These are phyloP conservation scores for Exophiala mesophila DNA, from an alignment of 2,329 filamentous ascomycete species.

Conservation along the genomic window DNA sequence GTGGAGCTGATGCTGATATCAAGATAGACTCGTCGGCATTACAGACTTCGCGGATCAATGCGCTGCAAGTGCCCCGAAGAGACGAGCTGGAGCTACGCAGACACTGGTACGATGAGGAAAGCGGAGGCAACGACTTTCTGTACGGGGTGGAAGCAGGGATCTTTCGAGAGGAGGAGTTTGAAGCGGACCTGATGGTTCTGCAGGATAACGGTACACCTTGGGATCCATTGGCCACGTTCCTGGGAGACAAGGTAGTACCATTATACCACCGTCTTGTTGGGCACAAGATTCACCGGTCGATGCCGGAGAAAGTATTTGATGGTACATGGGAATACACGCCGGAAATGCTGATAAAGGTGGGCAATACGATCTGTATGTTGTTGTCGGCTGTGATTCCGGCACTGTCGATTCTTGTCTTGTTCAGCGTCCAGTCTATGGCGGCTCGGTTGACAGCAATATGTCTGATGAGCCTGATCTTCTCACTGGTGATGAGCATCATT, in stretches of 20 bases:
- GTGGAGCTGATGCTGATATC: slow-evolving; percentile 10
- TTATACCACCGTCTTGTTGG: slow-evolving; percentile 22
- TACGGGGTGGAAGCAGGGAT: slow-evolving; percentile 23
- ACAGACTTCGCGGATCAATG: slow-evolving; percentile 21
- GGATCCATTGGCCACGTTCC: slow-evolving; percentile 20
- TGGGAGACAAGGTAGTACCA: slow-evolving; percentile 18
- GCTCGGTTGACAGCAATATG: slow-evolving; percentile 19
- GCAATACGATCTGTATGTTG: slow-evolving; percentile 22
- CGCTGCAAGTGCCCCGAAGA: slow-evolving; percentile 14
- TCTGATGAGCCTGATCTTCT: slow-evolving; percentile 23
- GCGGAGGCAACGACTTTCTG: slow-evolving; percentile 20
- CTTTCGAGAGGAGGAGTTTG: slow-evolving; percentile 15
- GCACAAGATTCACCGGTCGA: slow-evolving; percentile 21
- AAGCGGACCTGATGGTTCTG: slow-evolving; percentile 19
- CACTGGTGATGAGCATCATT: slow-evolving; percentile 23
- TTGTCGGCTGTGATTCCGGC: slow-evolving; percentile 23
- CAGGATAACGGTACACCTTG: slow-evolving; percentile 13
- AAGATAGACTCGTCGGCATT: slow-evolving; percentile 19
- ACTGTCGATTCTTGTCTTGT: slow-evolving; percentile 21
- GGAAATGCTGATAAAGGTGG: slow-evolving; percentile 19
- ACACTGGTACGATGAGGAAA: slow-evolving; percentile 24
- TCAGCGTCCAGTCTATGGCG: slow-evolving; percentile 20
- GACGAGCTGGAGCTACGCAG: slow-evolving; percentile 20
- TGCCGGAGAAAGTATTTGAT: slow-evolving; percentile 19
- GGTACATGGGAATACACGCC: slow-evolving; percentile 19